Evolutionary conservation across 1,284 basidiomycete genomes (phyloP), one percentile per base, ranked within the genome.

Genomic region (Trichosporon coremiiforme): DNA sequence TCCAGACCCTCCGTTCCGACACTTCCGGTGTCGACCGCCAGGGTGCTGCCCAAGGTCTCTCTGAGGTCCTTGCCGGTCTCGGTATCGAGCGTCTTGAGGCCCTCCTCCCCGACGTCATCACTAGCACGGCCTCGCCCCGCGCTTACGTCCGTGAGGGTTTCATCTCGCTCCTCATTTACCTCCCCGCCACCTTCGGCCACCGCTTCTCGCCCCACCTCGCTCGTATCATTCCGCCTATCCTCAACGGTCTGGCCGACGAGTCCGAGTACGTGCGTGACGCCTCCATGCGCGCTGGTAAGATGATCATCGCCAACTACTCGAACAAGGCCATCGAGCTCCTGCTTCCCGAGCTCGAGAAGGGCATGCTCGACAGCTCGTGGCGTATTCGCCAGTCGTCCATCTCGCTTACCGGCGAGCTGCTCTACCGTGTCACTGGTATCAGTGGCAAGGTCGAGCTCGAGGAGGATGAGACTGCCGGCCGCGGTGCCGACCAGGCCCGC

Each of bases 401-500:
- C 78, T 94, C 95, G 15, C 89, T 99, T 74, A 92, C 97, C 47
- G 95, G 95, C 77, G 97, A 99, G 82, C 85, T 99, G 6, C 85
- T 99, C 31, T 99, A 98, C 91, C 94, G 95, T 79, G 90, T 99
- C n/a, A 94, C 95, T 20, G 97, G 97, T 70, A 98, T 99, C 79
- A 92, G 92, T 72, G 93, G 91, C 71, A 98, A 98, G 84, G 88
- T 89, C 69, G 90, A 91, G 79, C 86, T 91, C 65, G 94, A 93
- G 66, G 94, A 96, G 70, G 93, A 94, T 31, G 89, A 89, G 50
- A 86, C 86, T 64, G 81, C 82, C 9, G 88, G 83, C 22, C 92
- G 93, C 74, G 88, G 86, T 31, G 86, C 85, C 1, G 94, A 96
- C 76, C 87, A 89, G 5, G 95, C 95, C 8, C 89, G 92, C 69